Base-by-base conservation (phyloP, 2,329 filamentous ascomycete species). In the Penicillium sp. region DNA sequence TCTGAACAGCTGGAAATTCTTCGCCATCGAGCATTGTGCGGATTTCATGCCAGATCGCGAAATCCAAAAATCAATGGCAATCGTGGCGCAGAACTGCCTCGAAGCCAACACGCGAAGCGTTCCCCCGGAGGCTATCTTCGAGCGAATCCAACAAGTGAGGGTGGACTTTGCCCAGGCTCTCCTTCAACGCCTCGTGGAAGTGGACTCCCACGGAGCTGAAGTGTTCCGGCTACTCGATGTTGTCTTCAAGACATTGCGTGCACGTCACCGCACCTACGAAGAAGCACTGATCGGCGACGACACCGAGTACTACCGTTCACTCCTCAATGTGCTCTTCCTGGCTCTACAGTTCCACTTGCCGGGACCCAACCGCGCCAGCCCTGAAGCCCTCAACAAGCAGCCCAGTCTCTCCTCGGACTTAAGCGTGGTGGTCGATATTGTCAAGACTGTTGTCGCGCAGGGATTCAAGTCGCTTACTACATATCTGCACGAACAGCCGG, bases 1-100 rank as follows among this genome's bases (percentile, higher is more conserved):
- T 17, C 89, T 97, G 64, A 88, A 91, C 68, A 90, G 91, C 57
- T 98, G 94, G 92, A 93, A 96, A 73, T 88, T 91, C 60, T 83
- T 99, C 8, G 86, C 94, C 14, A 83, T 95, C 52, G 94, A 97
- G 70, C 83, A 99, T 51, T 91, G 90, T 72, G 86, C 86, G n/a
- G 79, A 83, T 42, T 81, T 84, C 38, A 77, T 79, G 54, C 78
- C 80, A 17, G 81, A 85, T 54, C 75, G 79, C 41, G 79, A 82
- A 25, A 80, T 94, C 4, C 85, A 88, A 57, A 87, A 85, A 67
- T 84, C 90, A 57, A 88, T 96, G 79, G 81, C 91, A 35, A 84
- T 88, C 59, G 89, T 96, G 49, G 87, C 90, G 7, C 84, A 87
- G 63, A 88, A 91, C 67, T 96, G 92, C 69, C 81, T 99, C 59